Base-by-base conservation (phyloP, 192 early-diverging fungal species). In the Physocladia obscura region DNA sequence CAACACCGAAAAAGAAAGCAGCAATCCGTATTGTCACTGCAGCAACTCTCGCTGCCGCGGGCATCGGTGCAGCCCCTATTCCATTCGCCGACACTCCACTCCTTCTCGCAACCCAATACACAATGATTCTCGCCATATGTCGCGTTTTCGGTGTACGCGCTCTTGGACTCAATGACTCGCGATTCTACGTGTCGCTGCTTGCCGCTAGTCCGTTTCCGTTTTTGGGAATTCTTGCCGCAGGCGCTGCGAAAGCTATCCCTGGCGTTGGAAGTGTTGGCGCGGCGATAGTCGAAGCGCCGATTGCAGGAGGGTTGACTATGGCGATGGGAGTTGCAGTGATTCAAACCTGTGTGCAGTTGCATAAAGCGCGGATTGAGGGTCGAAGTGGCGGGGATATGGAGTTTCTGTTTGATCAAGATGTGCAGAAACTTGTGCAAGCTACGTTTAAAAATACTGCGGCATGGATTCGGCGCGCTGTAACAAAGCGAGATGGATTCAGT, bases 281-380 rank as follows among this genome's bases (percentile, higher is more conserved):
- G 3, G 65, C 51, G 4, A 38, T 68, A 4, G 52, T 68, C 11
- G 65, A 68, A 39, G 65, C 65, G 15, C 65, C 65, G 5, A 57
- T 68, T 27, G 65, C 65, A 35, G 65, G 21, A 30, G 65, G 65
- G 13, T 22, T 68, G 21, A 68, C 65, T 11, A 31, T 68, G 30
- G 65, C 65, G 4, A 68, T 68, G 65, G 65, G 65, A 1, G 30
- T 68, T 34, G 52, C 65, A 8, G 65, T 68, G 19, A 35, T 68
- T 2, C 29, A 57, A 38, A 68, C 65, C 2, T 68, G 65, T 44
- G 65, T 34, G 8, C 51, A 19, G 4, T 26, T 68, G 17, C 50
- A 68, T 39, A 30, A 31, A 21, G 39, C 36, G 37, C 50, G 36
- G 3, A 29, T 57, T 17, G 32, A 51, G 29, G 30, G 32, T 34